Evolutionary conservation across 2,329 filamentous ascomycete species (phyloP), one percentile per base, ranked within the genome.

Genomic region (Beauveria sp.): DNA sequence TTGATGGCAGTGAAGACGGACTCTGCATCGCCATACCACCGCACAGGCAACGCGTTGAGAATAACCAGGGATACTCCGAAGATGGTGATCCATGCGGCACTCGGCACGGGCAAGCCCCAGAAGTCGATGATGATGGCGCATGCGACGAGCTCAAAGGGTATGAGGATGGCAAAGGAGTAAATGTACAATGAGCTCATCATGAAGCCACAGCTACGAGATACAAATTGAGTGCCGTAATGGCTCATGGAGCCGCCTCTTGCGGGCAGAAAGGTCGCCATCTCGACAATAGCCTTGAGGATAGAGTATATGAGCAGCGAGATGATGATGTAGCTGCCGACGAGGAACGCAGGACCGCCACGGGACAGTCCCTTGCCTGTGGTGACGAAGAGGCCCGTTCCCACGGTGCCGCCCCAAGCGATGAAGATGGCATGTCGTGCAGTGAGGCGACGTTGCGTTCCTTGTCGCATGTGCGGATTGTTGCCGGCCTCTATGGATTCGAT

Each of bases 161-260:
- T 43, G 2, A 55, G 40, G 9, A 60, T 52, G 30, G 58, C 40
- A 41, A 55, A 60, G 7, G 43, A 43, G 50, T 60, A 60, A 30
- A 51, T 50, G 58, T 60, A 60, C 51, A 40, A 47, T 51, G 51
- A 55, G 41, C 58, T 51, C 40, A 60, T 30, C 20, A 51, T 51
- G 41, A 60, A 60, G 22, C 58, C 58, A 26, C 43, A 44, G 10
- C 30, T 28, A 8, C n/a, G 16, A 37, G 56, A 59, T 8, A 59
- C 22, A 10, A 51, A 28, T 10, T 37, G 46, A 4, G 46, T 52
- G 8, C 47, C 26, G 46, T 59, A 59, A 28, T 34, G 16, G 47
- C 41, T 34, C 9, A 20, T 34, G 24, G 30, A 37, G 34, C 47
- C 47, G 22, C 56, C 56, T 3, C 6, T 18, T 7, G 34, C 18